Evolutionary conservation across 2,329 filamentous ascomycete genomes (phyloP), one percentile per base, ranked within the genome.

Genomic region (Cercospora sesami): DNA sequence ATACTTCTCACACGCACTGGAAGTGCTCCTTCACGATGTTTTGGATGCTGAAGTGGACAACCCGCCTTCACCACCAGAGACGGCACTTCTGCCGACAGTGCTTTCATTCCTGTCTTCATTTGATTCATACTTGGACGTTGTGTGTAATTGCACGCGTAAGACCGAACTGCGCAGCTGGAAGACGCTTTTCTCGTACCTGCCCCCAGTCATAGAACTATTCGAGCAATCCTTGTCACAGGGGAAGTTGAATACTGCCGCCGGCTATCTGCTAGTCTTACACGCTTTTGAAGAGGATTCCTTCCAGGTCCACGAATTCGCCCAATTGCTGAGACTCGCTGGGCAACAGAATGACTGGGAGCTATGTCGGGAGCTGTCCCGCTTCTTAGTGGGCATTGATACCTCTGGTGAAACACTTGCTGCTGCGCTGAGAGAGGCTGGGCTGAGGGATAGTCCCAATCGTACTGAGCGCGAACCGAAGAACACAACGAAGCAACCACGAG

Each of bases 61-160:
- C n/a, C 79, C 80, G 65, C 80, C 81, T 5, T 68, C 69, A 1
- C 77, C 80, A 6, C 78, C 80, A 12, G 81, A 83, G 73, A 81
- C 81, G 60, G 83, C 84, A 16, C 78, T 86, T 5, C 75, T 86
- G 12, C 84, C 84, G 9, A 82, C 80, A 45, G 82, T 85, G 2
- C 76, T 86, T n/a, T 84, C 83, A 0, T 86, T 86, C 71, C 77
- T 86, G 18, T 84, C 82, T 7, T 83, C 81, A 1, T 85, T 85
- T 73, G 90, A 89, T 65, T 88, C 93, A 67, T 99, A 97, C 76
- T 88, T 98, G 16, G 94, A 98, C 75, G 95, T 98, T 67, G 90
- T 99, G 26, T 91, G 99, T 21, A 95, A 96, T 80, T 99, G 95
- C 80, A 97, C 95, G 1, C 90, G 95, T 64, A 99, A 99, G 80